Base-by-base conservation (phyloP, 2,329 filamentous ascomycete genomes). In the Nemania serpens region DNA sequence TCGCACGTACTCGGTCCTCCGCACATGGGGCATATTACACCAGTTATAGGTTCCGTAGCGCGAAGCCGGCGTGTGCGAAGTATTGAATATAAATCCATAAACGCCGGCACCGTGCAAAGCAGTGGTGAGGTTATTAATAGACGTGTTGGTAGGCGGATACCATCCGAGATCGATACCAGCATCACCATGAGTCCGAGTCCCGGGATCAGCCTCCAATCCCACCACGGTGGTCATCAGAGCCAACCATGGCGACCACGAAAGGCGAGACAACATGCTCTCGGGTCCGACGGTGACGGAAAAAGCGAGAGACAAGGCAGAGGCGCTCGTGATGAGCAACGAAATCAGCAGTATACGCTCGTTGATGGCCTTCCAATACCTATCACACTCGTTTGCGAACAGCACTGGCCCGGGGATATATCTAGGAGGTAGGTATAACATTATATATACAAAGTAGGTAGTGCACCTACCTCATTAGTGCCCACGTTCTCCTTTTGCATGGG, bases 21-120 rank as follows among this genome's bases (percentile, higher is more conserved):
- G 82, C n/a, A 91, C 88, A 76, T 94, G 91, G 0, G 91, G 91
- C 90, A 95, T 95, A 71, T 95, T 93, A 75, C 91, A 95, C 82
- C 83, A 94, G 74, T 94, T 92, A 75, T 93, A 93, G 1, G 77
- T 81, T 5, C 86, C 85, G 74, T 90, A 88, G 39, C 78, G 67
- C 0, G 75, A 71, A 55, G 80, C 76, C 0, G 89, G 84, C 0
- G 84, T 83, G 1, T 76, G 66, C 1, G 89, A 91, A 36, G 83
- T 82, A 70, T 91, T 87, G 76, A 88, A 95, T 17, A 91, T 81
- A 72, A 92, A 93, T 1, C 89, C 90, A 73, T 91, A 88, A 0
- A 87, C 82, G 1, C 89, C 91, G 1, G 80, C 77, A 2, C 55
- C 58, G 59, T 82, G 79, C 51, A 92, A 72, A 0, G 84, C 87